Base-by-base conservation (phyloP, 164 flowering plant species). In the Stephania japonica region DNA sequence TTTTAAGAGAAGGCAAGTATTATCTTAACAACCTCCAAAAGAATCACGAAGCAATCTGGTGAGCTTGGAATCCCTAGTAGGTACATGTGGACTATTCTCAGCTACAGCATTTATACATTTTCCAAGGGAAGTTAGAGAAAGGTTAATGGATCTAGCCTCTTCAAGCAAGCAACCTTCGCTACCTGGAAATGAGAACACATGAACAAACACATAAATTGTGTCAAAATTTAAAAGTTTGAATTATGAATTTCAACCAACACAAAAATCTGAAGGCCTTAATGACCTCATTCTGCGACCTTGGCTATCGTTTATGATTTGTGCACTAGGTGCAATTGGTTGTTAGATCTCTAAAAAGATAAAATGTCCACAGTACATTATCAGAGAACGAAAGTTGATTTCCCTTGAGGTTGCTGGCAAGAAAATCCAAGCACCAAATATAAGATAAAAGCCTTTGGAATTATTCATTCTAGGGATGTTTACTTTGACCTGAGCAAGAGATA, bases 91-190 rank as follows among this genome's bases (percentile, higher is more conserved):
- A 80, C 92, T 87, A 70, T 87, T 91, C 80, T 92, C 97, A 62
- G 98, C 97, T 83, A 94, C 78, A 67, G 98, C 98, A 85, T 94
- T 92, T 75, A 94, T 91, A 72, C 98, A 94, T 82, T 94, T 94
- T 59, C 98, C 98, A 42, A 94, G 89, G 65, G 97, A 91, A 73
- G 89, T 88, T 70, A 94, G 97, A 76, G 98, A 94, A 71, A 94
- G 94, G 84, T 94, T 94, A 72, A 94, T 94, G 78, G 86, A 94
- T 72, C 91, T 94, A 26, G 98, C 92, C 85, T 94, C 98, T 77
- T 94, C 98, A 53, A 90, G 87, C 74, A 82, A 68, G 69, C 83
- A 90, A 59, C 98, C 97, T 81, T 92, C 94, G 68, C 93, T 89
- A 62, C 98, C 98, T 94, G 84, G 72, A 86, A 73, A 81, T 49